Conservation (phyloP, 768 basidiomycete species). For the Suillus weaverae region DNA sequence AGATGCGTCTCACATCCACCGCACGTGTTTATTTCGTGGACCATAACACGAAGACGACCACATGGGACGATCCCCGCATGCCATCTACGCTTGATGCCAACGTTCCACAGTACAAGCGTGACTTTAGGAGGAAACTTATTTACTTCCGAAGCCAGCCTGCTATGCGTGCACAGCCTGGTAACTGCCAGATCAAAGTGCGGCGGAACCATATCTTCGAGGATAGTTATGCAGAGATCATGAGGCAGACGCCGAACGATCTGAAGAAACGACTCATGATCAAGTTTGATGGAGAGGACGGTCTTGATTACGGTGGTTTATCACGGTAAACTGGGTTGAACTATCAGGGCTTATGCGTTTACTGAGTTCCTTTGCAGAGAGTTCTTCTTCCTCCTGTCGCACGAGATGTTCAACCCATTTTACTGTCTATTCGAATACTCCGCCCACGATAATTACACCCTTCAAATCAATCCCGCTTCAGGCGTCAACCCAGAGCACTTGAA, state of each 20-base stretch:
- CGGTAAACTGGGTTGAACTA: conserved; percentile 52
- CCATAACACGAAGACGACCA: conserved; percentile 99
- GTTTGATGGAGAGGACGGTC: conserved; percentile 98
- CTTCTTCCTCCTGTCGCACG: conserved; percentile 99
- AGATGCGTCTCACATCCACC: conserved; percentile 98
- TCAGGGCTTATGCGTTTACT: conserved; percentile 5
- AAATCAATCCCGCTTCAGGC: conserved; percentile 97
- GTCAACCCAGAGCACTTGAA: conserved; percentile 99
- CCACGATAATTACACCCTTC: conserved; percentile 99
- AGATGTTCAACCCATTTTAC: conserved; percentile 99
- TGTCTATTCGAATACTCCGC: conserved; percentile 99
- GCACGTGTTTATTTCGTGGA: conserved; percentile 99
- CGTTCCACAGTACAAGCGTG: conserved; percentile 99
- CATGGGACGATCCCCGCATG: conserved; percentile 97
- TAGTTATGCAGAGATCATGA: conserved; percentile 99
- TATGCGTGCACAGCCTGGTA: conserved; percentile 96
- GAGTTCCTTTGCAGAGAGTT: conserved; percentile 71
- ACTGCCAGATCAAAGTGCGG: conserved; percentile 98
- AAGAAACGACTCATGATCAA: conserved; percentile 99
- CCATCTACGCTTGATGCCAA: conserved; percentile 95
- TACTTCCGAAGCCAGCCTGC: conserved; percentile 99
- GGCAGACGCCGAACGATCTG: conserved; percentile 95
- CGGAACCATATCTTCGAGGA: conserved; percentile 99
- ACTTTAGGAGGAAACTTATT: conserved; percentile 98
- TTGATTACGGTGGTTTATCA: conserved; percentile 98